A percentile compares a stretch with the other conserved stretches of the same genome.
phyloP scores from a whole-genome alignment of 371 early-diverging fungal genomes.

The Apophysomyces sp. region DNA sequence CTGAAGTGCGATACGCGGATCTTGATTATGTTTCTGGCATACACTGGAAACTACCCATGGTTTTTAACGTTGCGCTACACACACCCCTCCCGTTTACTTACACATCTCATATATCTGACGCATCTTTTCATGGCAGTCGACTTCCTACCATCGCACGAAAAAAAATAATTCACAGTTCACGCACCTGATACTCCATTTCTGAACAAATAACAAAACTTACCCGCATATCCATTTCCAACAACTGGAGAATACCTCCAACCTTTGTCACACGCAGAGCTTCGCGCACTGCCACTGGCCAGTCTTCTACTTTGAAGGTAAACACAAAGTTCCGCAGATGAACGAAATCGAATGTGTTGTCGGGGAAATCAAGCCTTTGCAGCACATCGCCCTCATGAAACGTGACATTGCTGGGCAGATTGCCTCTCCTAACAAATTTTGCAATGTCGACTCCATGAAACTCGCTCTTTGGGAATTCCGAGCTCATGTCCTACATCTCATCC shows the following conservation, averaged over 20 bases:
- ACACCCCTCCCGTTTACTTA: no score
- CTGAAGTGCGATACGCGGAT: no score
- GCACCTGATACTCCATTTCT: not conserved
- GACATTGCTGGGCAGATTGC: slow-evolving; percentile 43
- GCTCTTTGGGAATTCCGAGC: slow-evolving; percentile 40
- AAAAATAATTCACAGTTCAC: no score
- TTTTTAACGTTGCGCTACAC: no score
- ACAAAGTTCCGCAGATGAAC: slow-evolving; percentile 48
- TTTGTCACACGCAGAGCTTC: slow-evolving; percentile 48
- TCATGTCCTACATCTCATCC: slow-evolving; percentile 37
- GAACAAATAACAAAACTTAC: slow-evolving; percentile 6
- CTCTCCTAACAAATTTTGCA: slow-evolving; percentile 36
- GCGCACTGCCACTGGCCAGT: slow-evolving; percentile 33
- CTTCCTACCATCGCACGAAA: no score
- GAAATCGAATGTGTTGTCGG: slow-evolving; percentile 47
- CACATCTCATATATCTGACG: no score
- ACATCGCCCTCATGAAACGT: slow-evolving; percentile 36
- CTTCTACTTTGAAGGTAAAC: slow-evolving; percentile 24
- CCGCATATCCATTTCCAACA: slow-evolving; percentile 44
- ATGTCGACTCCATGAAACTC: slow-evolving; percentile 47
- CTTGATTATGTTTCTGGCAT: no score
- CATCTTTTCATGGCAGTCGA: no score
- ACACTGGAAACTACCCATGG: no score
- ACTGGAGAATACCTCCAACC: slow-evolving; percentile 41
- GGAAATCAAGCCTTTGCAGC: slow-evolving; percentile 38